Evolutionary conservation across 1,284 basidiomycete genomes (phyloP), one percentile per base, ranked within the genome.

Genomic region (Malassezia vespertilionis): DNA sequence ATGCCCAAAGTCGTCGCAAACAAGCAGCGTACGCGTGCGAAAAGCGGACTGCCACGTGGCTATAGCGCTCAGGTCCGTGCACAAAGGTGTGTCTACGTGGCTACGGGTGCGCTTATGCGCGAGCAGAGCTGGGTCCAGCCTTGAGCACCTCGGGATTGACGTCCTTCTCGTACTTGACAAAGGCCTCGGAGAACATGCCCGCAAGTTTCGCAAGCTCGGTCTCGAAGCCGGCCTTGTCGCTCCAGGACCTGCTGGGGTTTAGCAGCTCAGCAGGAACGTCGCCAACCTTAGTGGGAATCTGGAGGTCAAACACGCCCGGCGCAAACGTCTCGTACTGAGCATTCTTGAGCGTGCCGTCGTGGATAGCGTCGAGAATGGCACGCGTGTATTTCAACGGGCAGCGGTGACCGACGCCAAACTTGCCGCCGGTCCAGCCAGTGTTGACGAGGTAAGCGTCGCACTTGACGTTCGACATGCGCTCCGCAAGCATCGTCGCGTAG

Each of bases 371-470:
- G 73, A 97, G 83, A 74, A 96, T 96, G 55, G 83, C 82, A 50
- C 91, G 86, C 33, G 91, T 96, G 77, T 83, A 68, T 57, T 69
- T 70, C 50, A 71, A 60, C 12, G 69, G 66, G 60, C 69, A 71
- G 26, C 69, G 59, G 42, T 62, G 57, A 38, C 72, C 74, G 26
- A 73, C 73, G 48, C 91, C 91, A 72, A 82, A 97, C 74, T 88
- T 89, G 72, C 91, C 91, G 53, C 86, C 83, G 47, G 86, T 84
- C 91, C 91, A 97, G 66, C 91, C 91, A 17, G 91, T 96, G 82
- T 97, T 96, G 80, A 97, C 86, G 69, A 97, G 79, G 87, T 87
- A 97, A 77, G 90, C 95, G 74, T 91, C 76, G 69, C 89, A 89
- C 56, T 87, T 80, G 76, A 86, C 78, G 74, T 83, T 80, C 51